Conservation (phyloP, 2,329 filamentous ascomycete species). For the Sarocladiaceae sp. region DNA sequence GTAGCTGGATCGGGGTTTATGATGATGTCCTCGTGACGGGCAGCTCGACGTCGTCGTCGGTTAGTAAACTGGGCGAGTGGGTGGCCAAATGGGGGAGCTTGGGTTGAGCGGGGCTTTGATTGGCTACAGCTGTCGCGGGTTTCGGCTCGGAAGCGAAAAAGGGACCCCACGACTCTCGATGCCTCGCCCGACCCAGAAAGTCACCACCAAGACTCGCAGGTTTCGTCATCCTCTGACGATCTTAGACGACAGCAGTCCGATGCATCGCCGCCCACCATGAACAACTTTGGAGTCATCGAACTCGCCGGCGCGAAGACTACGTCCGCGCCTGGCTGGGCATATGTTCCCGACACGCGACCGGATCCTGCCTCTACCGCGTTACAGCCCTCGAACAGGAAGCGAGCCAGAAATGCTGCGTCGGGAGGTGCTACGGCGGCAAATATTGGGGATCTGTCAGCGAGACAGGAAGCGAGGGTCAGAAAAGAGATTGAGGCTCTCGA, state of each 20-base stretch:
- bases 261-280: constrained; percentile 36
- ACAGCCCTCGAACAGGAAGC: constrained; percentile 61
- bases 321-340: constrained; percentile 83
- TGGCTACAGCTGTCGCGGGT: constrained; percentile 3
- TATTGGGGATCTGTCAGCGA: constrained; percentile 67
- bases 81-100: not conserved
- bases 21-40: not conserved
- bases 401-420: constrained; percentile 56
- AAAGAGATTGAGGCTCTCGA: constrained; percentile 81
- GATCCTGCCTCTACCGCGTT: constrained; percentile 49
- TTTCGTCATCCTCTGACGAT: too few relatives aligned
- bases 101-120: not conserved
- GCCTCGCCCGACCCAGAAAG: not conserved
- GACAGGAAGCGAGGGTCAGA: constrained; percentile 76
- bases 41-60: not conserved
- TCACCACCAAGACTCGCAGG: not conserved
- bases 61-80: not conserved
- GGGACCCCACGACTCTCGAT: not conserved
- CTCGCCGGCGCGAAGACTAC: constrained; percentile 67
- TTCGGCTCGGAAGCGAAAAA: not conserved
- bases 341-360: constrained; percentile 71
- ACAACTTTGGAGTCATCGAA: constrained; percentile 76
- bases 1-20: not conserved
- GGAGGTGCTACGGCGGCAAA: constrained; percentile 29
- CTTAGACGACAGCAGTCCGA: not conserved